A percentile compares a stretch with the other conserved stretches of the same genome.
These are phyloP conservation scores for Exophiala viscosa DNA, from an alignment of 2,329 filamentous ascomycete genomes.

Conservation along the genomic window DNA sequence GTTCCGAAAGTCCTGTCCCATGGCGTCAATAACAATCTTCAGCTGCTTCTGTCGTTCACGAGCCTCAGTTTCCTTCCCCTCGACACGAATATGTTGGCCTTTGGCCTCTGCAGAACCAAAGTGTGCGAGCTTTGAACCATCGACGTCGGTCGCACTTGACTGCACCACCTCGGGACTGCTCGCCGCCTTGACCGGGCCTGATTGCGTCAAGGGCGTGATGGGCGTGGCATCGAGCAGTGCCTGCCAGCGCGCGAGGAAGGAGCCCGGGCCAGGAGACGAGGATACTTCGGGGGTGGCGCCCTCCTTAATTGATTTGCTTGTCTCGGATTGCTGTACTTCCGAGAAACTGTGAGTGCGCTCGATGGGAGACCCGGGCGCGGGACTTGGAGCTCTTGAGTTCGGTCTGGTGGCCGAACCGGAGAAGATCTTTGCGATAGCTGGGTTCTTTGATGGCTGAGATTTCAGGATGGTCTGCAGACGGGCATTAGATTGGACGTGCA, in stretches of 20 bases:
- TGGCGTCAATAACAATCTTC: slow-evolving; percentile 38
- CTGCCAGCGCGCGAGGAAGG: slow-evolving; percentile 71
- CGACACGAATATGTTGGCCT: slow-evolving; percentile 32
- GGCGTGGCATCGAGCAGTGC: slow-evolving; percentile 64
- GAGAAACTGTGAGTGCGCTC: slow-evolving; percentile 1
- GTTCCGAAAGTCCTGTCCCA: slow-evolving; percentile 41
- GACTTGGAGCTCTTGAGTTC: slow-evolving; percentile 11
- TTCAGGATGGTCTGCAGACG: slow-evolving; percentile 59
- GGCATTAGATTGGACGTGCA: slow-evolving; percentile 52
- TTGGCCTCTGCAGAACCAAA: slow-evolving; percentile 33
- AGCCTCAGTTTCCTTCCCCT: slow-evolving; percentile 3
- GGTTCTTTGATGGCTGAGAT: slow-evolving; percentile 25
- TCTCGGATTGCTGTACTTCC: neutral
- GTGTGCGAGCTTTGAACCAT: slow-evolving; percentile 39
- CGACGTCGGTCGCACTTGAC: slow-evolving; percentile 26
- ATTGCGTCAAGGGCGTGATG: slow-evolving; percentile 58
- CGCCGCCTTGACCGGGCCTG: slow-evolving; percentile 53
- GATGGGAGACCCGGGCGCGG: slow-evolving; percentile 13
- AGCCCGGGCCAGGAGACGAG: slow-evolving; percentile 61
- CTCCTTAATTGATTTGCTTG: slow-evolving; percentile 5
- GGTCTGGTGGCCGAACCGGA: slow-evolving; percentile 13
- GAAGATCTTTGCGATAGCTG: slow-evolving; percentile 26
- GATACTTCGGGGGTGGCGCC: slow-evolving; percentile 15
- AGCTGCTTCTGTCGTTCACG: slow-evolving; percentile 34
- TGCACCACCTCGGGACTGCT: slow-evolving; percentile 43